phyloP scores from a whole-genome alignment of 23 red algal species.

The Cyanidium caldarium region DNA sequence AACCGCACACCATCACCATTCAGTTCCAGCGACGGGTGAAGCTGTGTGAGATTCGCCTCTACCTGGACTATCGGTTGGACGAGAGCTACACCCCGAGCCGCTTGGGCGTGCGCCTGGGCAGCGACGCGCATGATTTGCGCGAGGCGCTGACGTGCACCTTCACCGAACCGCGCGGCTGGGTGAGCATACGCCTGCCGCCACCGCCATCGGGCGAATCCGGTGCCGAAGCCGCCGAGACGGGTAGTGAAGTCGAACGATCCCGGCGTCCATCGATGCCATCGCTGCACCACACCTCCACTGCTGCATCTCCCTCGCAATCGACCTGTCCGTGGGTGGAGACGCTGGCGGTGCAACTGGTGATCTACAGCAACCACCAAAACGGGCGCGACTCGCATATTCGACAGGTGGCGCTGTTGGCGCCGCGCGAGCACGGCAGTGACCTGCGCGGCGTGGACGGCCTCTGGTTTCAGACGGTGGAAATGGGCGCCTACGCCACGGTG shows the following conservation, averaged over 20 bases:
- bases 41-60: not conserved
- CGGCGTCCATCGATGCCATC: too few species aligned
- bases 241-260: conserved; percentile 5
- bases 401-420: conserved; percentile 7
- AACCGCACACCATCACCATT: conserved; percentile 11
- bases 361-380: conserved; percentile 11
- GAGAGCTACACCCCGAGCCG: conserved; percentile 15
- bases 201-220: not conserved
- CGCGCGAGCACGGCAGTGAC: not conserved
- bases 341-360: conserved; percentile 1
- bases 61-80: conserved; percentile 18
- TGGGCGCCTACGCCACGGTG: too few species aligned
- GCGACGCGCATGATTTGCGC: conserved; percentile 10
- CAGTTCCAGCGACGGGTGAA: conserved; percentile 1
- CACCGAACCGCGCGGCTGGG: conserved; percentile 12
- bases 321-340: not conserved
- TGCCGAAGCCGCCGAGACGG: not conserved
- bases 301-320: too few species aligned
- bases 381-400: conserved; percentile 20
- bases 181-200: conserved; percentile 4
- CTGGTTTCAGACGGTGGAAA: too few species aligned
- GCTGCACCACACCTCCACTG: too few species aligned
- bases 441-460: not conserved
- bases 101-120: conserved; percentile 9
- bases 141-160: not conserved